These are phyloP conservation scores for Colletotrichum karsti DNA, from an alignment of 2,329 filamentous ascomycete genomes.

Conservation along the genomic window DNA sequence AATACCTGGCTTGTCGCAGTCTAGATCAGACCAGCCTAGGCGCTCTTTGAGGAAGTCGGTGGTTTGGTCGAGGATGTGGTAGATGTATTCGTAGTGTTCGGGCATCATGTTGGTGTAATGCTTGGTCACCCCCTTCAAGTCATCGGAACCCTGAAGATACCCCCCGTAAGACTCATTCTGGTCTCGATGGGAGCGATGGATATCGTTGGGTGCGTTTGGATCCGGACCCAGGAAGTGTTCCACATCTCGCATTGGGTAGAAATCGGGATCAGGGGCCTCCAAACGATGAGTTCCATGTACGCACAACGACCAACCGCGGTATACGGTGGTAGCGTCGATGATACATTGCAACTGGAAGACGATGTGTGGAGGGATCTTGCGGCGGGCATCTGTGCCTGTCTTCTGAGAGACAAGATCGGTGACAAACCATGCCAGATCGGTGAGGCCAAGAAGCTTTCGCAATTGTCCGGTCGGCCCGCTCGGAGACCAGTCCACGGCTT, in stretches of 20 bases:
- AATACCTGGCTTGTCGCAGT: too few relatives aligned
- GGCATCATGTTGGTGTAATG: too few relatives aligned
- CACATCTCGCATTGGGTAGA: background rate
- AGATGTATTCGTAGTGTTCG: too few relatives aligned
- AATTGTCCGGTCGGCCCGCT: background rate
- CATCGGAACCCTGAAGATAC: too few relatives aligned
- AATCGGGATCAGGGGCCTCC: conserved; percentile 32
- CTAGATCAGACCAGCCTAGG: too few relatives aligned
- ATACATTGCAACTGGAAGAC: conserved; percentile 61
- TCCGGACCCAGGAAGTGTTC: too few relatives aligned
- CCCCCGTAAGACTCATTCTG: too few relatives aligned
- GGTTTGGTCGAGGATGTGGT: background rate
- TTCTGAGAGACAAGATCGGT: conserved; percentile 55
- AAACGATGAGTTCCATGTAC: conserved; percentile 44
- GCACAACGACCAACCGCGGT: conserved; percentile 50
- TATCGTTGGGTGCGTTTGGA: too few relatives aligned
- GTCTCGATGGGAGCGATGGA: too few relatives aligned
- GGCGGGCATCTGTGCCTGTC: conserved; percentile 42
- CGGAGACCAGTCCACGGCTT: background rate
- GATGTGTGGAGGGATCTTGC: conserved; percentile 53
- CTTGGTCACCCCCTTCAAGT: too few relatives aligned
- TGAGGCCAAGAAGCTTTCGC: conserved; percentile 51
- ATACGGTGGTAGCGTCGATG: conserved; percentile 54
- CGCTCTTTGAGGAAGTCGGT: too few relatives aligned
- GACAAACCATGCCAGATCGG: conserved; percentile 53